Base-by-base conservation (phyloP, 352 stramenopile species). In the Phytophthora quininea region DNA sequence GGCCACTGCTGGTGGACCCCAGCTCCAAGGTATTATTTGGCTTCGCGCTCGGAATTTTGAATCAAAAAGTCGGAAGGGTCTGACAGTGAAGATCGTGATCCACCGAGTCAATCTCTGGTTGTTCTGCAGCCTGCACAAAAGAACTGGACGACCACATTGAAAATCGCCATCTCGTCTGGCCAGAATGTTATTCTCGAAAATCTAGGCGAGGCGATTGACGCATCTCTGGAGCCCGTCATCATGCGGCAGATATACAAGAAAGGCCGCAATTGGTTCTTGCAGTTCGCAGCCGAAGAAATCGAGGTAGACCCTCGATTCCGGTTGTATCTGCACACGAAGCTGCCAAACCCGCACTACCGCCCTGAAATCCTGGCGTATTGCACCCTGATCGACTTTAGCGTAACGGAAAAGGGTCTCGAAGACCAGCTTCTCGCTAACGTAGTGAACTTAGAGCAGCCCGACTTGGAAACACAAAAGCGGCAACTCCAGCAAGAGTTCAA, bases 301-400 rank as follows among this genome's bases (percentile, higher is more conserved):
- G 90, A 96, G 69, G 97, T 95, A 49, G 85, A 98, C 30, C 74
- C 82, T 27, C 71, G 87, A 9, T 98, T 98, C 62, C 75, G 87
- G 1, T 63, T 98, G 14, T 98, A 83, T 47, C 53, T 98, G 27
- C 93, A 98, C 69, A 98, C 91, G 0, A 97, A 97, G 52, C 71
- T 98, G 1, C 88, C 89, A 1, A 98, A 98, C 35, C 94, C 93
- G 4, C 93, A 98, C 67, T 98, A 97, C 63, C 83, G 86, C 1
- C 93, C 93, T 0, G 93, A 98, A 62, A 84, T 98, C n/a, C 70
- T 95, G 14, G 91, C 93, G 29, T 95, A 97, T 58, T 98, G 91
- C 58, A 98, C 92, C 42, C 76, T 98, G 1, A 97, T 98, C 54
- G 96, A 98, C 69, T 98, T 98, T 53, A 97, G 95, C 47, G 93